Conservation (phyloP, 148 eudicot species). For the Cornus controversa region DNA sequence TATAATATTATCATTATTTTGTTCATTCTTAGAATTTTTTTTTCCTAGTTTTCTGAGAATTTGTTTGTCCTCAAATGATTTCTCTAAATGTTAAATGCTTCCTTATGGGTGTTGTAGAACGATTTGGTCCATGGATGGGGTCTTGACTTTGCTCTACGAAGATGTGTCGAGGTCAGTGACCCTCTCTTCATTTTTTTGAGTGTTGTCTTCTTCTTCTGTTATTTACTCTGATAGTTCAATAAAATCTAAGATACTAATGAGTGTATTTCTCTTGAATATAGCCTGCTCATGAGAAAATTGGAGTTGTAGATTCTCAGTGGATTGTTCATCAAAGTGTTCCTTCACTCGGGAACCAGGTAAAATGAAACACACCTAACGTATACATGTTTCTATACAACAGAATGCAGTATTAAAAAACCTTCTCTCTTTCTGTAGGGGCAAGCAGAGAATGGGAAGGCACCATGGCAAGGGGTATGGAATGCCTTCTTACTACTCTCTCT, state of each 20-base stretch:
- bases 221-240: neutral
- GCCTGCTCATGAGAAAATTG: conserved; percentile 69
- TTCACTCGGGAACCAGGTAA: conserved; percentile 54
- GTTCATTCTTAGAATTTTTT: neutral
- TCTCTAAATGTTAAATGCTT: neutral
- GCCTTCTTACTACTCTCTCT: neutral
- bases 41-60: too few relatives aligned
- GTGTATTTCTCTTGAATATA: conserved; percentile 16
- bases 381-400: neutral
- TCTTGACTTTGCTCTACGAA: conserved; percentile 52
- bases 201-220: neutral
- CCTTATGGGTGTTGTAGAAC: conserved; percentile 38
- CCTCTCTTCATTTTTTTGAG: neutral
- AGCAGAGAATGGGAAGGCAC: conserved; percentile 31
- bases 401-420: neutral
- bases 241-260: neutral
- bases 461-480: conserved; percentile 51
- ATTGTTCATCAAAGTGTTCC: conserved; percentile 56
- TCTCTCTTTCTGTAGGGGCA: conserved; percentile 30
- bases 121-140: conserved; percentile 72
- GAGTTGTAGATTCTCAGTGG: conserved; percentile 66
- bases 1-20: neutral
- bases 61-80: neutral
- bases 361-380: neutral
- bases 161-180: conserved; percentile 50